Evolutionary conservation across 352 stramenopile species (phyloP).

Genomic region (Phytopythium oedochilum): DNA sequence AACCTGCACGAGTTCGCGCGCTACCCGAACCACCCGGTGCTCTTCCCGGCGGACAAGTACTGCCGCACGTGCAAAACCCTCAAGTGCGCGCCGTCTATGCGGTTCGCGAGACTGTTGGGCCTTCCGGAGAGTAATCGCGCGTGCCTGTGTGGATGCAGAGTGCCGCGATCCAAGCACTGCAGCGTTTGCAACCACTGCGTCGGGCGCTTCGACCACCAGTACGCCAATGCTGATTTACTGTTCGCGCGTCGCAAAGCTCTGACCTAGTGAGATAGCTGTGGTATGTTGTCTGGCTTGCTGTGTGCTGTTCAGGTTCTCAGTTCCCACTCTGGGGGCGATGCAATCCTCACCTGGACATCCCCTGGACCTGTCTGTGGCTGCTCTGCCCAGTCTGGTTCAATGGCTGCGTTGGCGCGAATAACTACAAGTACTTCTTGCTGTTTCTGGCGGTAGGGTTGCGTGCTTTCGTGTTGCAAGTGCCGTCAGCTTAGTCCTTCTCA

Average conservation of each 20-base stretch:
- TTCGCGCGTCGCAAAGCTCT: too few species aligned
- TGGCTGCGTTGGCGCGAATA: slow-evolving; percentile 73
- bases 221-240: slow-evolving; percentile 18
- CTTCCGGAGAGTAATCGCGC: too few species aligned
- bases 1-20: slow-evolving; percentile 47
- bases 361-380: neutral
- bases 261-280: slow-evolving; percentile 3
- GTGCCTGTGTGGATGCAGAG: too few species aligned
- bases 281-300: slow-evolving; percentile 1
- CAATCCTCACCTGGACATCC: neutral
- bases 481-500: neutral
- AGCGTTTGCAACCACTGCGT: slow-evolving; percentile 86
- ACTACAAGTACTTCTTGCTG: slow-evolving; percentile 74
- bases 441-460: slow-evolving; percentile 38
- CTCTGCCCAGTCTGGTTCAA: slow-evolving; percentile 76
- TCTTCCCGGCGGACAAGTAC: slow-evolving; percentile 77
- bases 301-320: too few species aligned
- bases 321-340: too few species aligned
- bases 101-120: too few species aligned
- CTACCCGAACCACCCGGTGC: slow-evolving; percentile 74
- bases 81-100: slow-evolving; percentile 55
- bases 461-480: neutral
- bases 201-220: slow-evolving; percentile 89
- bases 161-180: slow-evolving; percentile 89
- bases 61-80: slow-evolving; percentile 85